These are phyloP conservation scores for Volvox reticuliferus DNA, from an alignment of 139 green algal genomes.

Conservation along the genomic window DNA sequence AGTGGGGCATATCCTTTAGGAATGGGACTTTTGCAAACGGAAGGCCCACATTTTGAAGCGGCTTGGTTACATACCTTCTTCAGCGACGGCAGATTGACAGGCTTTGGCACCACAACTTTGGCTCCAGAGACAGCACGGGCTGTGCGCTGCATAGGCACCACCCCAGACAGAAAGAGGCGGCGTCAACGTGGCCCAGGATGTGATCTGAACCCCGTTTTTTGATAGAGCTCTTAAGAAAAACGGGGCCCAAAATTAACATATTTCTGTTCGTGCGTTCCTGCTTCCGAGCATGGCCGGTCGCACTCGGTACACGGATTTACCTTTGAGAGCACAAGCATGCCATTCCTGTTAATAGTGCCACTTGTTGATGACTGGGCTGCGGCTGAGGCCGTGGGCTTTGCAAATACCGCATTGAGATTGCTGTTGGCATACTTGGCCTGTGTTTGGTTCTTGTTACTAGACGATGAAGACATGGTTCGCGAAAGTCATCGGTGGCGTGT, in stretches of 20 bases:
- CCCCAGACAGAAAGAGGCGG: neutral
- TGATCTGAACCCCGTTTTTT: conserved; percentile 25
- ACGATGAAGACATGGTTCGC: conserved; percentile 25
- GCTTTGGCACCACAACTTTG: conserved; percentile 85
- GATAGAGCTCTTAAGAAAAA: too few species aligned
- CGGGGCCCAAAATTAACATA: too few species aligned
- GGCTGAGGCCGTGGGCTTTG: conserved; percentile 30
- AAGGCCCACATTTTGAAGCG: neutral
- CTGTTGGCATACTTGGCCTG: conserved; percentile 66
- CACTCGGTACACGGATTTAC: conserved; percentile 14
- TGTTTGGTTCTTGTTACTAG: conserved; percentile 49
- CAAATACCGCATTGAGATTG: conserved; percentile 69
- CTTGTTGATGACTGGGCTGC: conserved; percentile 43
- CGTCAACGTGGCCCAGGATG: conserved; percentile 19
- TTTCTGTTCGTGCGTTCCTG: too few species aligned
- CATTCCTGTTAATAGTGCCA: conserved; percentile 61
- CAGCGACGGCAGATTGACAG: conserved; percentile 87
- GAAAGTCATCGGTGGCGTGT: conserved; percentile 21
- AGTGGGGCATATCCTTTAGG: neutral
- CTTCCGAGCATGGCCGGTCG: too few species aligned
- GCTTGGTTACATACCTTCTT: conserved; percentile 72
- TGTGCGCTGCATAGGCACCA: conserved; percentile 51
- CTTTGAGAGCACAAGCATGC: conserved; percentile 64
- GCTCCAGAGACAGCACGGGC: conserved; percentile 52
- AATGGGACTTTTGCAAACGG: neutral